phyloP scores from a whole-genome alignment of 805 yeast species.

The Candida tibetensis region DNA sequence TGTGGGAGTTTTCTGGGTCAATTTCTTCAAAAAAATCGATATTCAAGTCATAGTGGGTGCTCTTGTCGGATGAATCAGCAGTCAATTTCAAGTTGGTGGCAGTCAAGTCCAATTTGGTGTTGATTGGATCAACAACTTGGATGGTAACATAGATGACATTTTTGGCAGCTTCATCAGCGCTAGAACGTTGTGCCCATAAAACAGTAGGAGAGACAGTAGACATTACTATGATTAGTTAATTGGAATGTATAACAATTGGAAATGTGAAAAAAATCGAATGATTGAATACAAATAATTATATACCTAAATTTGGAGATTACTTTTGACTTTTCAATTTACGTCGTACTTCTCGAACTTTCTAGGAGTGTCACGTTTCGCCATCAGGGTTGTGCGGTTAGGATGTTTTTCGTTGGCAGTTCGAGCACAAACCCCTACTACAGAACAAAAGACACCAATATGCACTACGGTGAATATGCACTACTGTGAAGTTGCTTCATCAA shows the following conservation, averaged over 20 bases:
- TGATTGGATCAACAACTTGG: conserved; percentile 64
- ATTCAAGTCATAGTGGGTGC: conserved; percentile 58
- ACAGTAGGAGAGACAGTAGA: conserved; percentile 48
- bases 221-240: conserved; percentile 12
- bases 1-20: conserved; percentile 62
- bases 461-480: neutral
- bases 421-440: too few relatives aligned
- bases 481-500: conserved; percentile 24
- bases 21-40: conserved; percentile 77
- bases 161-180: conserved; percentile 64
- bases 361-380: neutral
- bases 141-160: conserved; percentile 76
- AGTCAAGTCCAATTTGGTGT: conserved; percentile 62
- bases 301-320: neutral
- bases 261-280: too few relatives aligned
- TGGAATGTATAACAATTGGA: too few relatives aligned
- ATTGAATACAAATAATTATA: neutral
- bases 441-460: neutral
- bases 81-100: conserved; percentile 50
- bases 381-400: too few relatives aligned
- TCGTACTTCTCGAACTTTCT: conserved; percentile 6
- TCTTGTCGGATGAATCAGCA: conserved; percentile 43
- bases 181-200: conserved; percentile 96
- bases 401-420: too few relatives aligned
- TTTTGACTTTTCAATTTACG: conserved; percentile 1